Percentiles rank a stretch among this genome's conserved stretches.
These are phyloP conservation scores for Paraglomus occultum DNA, from an alignment of 192 early-diverging fungal species.

Conservation along the genomic window DNA sequence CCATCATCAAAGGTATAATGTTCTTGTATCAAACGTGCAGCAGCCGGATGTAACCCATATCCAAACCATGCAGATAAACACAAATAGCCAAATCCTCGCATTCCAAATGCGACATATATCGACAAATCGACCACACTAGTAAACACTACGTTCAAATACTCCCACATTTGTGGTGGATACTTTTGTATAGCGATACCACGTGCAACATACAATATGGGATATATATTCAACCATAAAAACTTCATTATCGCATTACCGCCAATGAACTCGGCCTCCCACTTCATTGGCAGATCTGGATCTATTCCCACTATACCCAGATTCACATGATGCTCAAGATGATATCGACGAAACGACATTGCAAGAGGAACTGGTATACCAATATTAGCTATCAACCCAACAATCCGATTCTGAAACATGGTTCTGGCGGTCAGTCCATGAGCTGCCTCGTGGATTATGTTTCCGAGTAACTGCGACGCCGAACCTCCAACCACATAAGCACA, in stretches of 20 bases:
- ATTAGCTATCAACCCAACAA: slow-evolving; percentile 80
- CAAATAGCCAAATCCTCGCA: slow-evolving; percentile 64
- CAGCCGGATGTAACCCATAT: slow-evolving; percentile 78
- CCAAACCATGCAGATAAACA: slow-evolving; percentile 63
- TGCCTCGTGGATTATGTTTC: slow-evolving; percentile 91
- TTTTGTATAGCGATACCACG: slow-evolving; percentile 71
- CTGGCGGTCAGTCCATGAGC: slow-evolving; percentile 79
- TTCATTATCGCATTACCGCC: slow-evolving; percentile 62
- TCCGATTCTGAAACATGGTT: slow-evolving; percentile 70
- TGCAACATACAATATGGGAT: slow-evolving; percentile 82
- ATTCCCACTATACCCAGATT: slow-evolving; percentile 89
- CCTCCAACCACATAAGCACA: slow-evolving; percentile 80
- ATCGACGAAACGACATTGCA: slow-evolving; percentile 73
- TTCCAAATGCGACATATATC: slow-evolving; percentile 54
- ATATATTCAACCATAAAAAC: slow-evolving; percentile 76
- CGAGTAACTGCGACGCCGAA: slow-evolving; percentile 72
- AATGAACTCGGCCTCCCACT: slow-evolving; percentile 79
- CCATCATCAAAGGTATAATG: slow-evolving; percentile 85
- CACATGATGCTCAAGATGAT: slow-evolving; percentile 94
- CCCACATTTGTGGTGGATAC: slow-evolving; percentile 63
- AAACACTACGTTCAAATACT: slow-evolving; percentile 71
- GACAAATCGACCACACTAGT: slow-evolving; percentile 53
- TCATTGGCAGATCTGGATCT: slow-evolving; percentile 89
- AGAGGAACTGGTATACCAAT: slow-evolving; percentile 77
- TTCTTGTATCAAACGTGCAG: slow-evolving; percentile 89